Evolutionary conservation across 441 rosid genomes (phyloP), one percentile per base, ranked within the genome.

Genomic region (Gossypium davidsonii): DNA sequence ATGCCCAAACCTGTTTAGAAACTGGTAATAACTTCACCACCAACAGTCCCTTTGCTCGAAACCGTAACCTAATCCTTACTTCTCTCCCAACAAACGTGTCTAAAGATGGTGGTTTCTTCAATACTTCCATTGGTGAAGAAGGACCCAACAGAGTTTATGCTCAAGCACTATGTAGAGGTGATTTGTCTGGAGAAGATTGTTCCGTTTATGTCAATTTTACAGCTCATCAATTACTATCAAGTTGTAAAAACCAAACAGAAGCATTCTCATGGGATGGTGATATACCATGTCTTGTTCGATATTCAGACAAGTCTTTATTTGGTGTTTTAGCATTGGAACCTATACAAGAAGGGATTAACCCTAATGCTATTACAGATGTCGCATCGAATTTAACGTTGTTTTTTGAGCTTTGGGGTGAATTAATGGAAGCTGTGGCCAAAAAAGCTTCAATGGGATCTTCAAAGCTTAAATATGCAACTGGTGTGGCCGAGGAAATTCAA

Each of bases 61-160:
- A 78, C 66, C 77, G 60, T 2, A 59, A 70, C 5, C 71, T 18
- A 7, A 26, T 73, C 42, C 74, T 56, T 6, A 60, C 73, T 67
- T 42, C 84, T 55, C 80, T 84, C 28, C 76, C 73, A 2, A 55
- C 82, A 37, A 73, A 82, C 39, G 79, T 74, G 48, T 70, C 14
- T 1, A 17, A 56, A 23, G 21, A 68, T 39, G 44, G 62, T 9
- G 84, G 82, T 0, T 82, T 82, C 75, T 79, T 75, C 77, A 79
- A 74, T 57, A 68, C 77, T 66, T 71, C 74, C 1, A 59, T 57
- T 48, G 84, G 80, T 0, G 67, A 76, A 68, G 75, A 76, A 64
- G 75, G 62, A 46, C 55, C 75, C 9, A 15, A 68, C 73, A 60
- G n/a, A 12, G 85, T 79, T 55, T 73, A 82, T 21, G 78, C 84